Evolutionary conservation across 306 rosid species (phyloP).

Genomic region (Cyclanthera cordifolia): DNA sequence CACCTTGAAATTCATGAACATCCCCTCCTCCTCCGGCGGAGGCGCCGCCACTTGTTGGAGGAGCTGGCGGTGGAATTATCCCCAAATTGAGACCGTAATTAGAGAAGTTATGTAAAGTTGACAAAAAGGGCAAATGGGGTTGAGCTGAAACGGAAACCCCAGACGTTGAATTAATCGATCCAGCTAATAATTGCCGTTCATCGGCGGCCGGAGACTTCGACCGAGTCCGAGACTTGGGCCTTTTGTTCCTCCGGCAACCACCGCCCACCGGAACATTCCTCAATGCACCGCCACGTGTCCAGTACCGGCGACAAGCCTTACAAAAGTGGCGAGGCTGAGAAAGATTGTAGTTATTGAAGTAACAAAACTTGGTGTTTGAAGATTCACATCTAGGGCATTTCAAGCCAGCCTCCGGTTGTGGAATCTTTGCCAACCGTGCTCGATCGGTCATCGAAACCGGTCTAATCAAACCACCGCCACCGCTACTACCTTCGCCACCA

Average conservation of each 20-base stretch:
- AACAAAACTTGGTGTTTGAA: constrained; percentile 30
- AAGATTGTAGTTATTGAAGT: too few relatives aligned
- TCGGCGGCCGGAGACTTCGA: constrained; percentile 35
- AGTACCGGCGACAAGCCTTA: constrained; percentile 79
- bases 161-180: constrained; percentile 31
- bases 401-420: constrained; percentile 39
- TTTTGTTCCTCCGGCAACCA: constrained; percentile 68
- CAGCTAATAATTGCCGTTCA: constrained; percentile 10
- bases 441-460: constrained; percentile 67
- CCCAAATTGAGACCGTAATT: constrained; percentile 31
- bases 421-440: constrained; percentile 52
- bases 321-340: constrained; percentile 19
- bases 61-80: constrained; percentile 21
- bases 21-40: constrained; percentile 10
- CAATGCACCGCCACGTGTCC: constrained; percentile 85
- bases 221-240: constrained; percentile 32
- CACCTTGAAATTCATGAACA: constrained; percentile 32
- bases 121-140: constrained; percentile 41
- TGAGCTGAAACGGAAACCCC: constrained; percentile 37
- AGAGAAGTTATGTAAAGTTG: constrained; percentile 37
- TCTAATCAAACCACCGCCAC: constrained; percentile 20
- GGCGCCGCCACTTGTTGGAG: constrained; percentile 12
- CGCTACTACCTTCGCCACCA: not conserved
- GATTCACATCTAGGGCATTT: constrained; percentile 92
- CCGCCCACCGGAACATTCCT: constrained; percentile 88